phyloP scores from a whole-genome alignment of 371 early-diverging fungal genomes.

The Mortierella sp. region DNA sequence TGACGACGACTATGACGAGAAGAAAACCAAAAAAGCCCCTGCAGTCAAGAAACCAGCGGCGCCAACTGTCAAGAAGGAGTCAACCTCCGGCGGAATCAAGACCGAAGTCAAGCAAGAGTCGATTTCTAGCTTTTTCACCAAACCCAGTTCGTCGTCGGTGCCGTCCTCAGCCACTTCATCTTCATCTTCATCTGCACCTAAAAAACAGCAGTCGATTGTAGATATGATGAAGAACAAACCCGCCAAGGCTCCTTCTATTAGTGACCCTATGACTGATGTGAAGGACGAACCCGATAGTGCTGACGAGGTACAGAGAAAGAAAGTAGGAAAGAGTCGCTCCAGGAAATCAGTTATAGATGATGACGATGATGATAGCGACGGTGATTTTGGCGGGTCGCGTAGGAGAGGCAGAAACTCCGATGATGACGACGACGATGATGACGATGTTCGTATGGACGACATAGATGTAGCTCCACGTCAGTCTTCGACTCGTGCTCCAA shows the following conservation, averaged over 20 bases:
- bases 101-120: conserved; percentile 25
- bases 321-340: conserved; percentile 17
- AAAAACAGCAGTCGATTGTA: conserved; percentile 44
- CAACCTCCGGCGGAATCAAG: conserved; percentile 15
- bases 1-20: conserved; percentile 42
- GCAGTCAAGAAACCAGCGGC: conserved; percentile 17
- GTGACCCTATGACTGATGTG: not conserved
- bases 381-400: conserved; percentile 15
- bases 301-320: conserved; percentile 13
- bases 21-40: conserved; percentile 27
- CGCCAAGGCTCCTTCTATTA: not conserved
- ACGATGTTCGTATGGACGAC: conserved; percentile 24
- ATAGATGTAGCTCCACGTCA: conserved; percentile 26
- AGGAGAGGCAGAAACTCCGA: not conserved
- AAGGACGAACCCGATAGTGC: conserved; percentile 17
- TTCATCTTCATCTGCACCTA: conserved; percentile 18
- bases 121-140: conserved; percentile 25
- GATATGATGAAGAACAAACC: conserved; percentile 56
- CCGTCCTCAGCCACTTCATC: conserved; percentile 5
- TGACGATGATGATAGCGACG: conserved; percentile 45
- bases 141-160: conserved; percentile 13
- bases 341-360: conserved; percentile 21
- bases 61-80: conserved; percentile 23
- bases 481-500: conserved; percentile 30
- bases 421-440: conserved; percentile 26